Evolutionary conservation across 108 stramenopile genomes (phyloP).

Genomic region (Skeletonema marinoi): DNA sequence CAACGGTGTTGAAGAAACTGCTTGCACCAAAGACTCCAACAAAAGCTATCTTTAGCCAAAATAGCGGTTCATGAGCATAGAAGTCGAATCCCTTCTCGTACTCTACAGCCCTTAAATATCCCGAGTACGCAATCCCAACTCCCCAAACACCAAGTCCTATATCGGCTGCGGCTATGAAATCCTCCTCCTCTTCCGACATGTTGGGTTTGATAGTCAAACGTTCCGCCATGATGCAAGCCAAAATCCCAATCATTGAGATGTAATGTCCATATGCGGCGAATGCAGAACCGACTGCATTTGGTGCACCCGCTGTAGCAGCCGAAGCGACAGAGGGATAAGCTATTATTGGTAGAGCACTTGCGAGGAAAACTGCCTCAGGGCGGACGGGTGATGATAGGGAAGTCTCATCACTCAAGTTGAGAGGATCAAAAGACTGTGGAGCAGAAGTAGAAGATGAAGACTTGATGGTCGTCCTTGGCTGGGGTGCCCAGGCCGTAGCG

Average conservation of each 20-base stretch:
- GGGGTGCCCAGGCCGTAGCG: conserved; percentile 33
- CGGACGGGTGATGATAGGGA: neutral
- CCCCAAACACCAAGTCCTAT: conserved; percentile 58
- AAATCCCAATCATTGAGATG: conserved; percentile 52
- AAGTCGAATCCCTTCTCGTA: conserved; percentile 83
- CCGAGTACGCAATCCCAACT: conserved; percentile 50
- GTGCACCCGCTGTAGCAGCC: conserved; percentile 50
- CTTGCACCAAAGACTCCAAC: conserved; percentile 58
- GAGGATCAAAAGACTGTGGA: conserved; percentile 25
- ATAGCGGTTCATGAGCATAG: conserved; percentile 80
- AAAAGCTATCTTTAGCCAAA: conserved; percentile 82
- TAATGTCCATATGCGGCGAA: conserved; percentile 82
- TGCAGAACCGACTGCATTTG: conserved; percentile 55
- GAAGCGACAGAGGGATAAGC: conserved; percentile 35
- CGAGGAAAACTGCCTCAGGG: conserved; percentile 17
- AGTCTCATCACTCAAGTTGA: conserved; percentile 10
- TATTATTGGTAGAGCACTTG: conserved; percentile 23
- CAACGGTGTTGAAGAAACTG: conserved; percentile 66
- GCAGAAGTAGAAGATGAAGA: conserved; percentile 1
- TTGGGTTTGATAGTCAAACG: conserved; percentile 64
- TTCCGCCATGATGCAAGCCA: conserved; percentile 63
- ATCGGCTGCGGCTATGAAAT: conserved; percentile 58
- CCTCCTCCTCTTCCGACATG: conserved; percentile 70
- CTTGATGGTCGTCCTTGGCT: conserved; percentile 11
- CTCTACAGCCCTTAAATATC: conserved; percentile 58